Base-by-base conservation (phyloP, 1,139 yeast genomes). In the Taiozyma sp. region DNA sequence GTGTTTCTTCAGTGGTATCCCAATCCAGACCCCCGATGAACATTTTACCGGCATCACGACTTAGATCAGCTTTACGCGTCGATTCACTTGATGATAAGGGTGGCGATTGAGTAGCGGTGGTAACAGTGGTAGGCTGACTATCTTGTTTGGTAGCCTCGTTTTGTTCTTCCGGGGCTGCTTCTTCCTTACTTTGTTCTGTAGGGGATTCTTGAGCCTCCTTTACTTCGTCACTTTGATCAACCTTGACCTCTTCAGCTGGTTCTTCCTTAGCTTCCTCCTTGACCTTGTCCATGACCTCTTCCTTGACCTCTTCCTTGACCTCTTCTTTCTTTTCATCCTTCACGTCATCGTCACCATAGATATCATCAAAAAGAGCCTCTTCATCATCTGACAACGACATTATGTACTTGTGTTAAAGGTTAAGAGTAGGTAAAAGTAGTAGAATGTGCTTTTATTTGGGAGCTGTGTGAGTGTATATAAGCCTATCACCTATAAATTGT, bases 11-110 rank as follows among this genome's bases (percentile, higher is more conserved):
- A 9, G 95, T 85, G 30, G 99, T 93, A 64, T 93, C 99, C 99
- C 99, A 93, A 64, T 93, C 95, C 60, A 93, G 81, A 48, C 99
- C 99, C 58, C 99, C 99, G 67, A 93, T 83, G 66, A 93, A 93
- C 97, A 95, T 90, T 66, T 93, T 93, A 51, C 97, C 96, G 55
- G 80, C 79, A 59, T 77, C 80, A 65, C 85, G 70, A 32, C 72
- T 68, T 35, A 72, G 61, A 52, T 71, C 74, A 16, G 75, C 76
- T 51, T 64, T 72, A 41, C 59, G 63, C 22, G 47, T 51, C 21
- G 50, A 34, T 47, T 57, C 45, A 52, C 61, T 60, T 49, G 65
- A 52, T 51, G 62, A 53, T 48, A 62, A 53, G 49, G 68, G 48
- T 56, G 64, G 34, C 54, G 65, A 50, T 61, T 66, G 42, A 56